Evolutionary conservation across 768 basidiomycete genomes (phyloP).

Genomic region (Piloderma croceum): DNA sequence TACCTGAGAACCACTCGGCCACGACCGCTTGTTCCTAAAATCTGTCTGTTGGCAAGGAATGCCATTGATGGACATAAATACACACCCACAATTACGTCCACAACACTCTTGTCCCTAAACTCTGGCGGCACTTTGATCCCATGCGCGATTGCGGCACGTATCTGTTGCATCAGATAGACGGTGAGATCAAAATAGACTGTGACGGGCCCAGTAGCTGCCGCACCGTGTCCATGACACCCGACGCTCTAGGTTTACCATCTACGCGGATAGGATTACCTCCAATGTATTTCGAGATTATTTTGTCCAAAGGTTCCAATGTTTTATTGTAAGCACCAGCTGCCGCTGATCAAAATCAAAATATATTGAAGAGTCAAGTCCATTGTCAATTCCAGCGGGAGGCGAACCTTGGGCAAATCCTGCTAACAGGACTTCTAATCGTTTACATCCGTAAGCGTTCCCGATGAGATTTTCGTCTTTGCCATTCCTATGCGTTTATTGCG

Average conservation of each 20-base stretch:
- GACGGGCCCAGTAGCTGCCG: conserved; percentile 8
- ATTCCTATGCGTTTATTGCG: conserved; percentile 43
- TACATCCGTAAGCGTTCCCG: conserved; percentile 65
- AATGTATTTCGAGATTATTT: conserved; percentile 62
- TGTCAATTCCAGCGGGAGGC: no score
- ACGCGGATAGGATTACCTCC: conserved; percentile 64
- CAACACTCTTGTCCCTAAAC: conserved; percentile 57
- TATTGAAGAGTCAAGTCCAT: background rate
- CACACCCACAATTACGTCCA: conserved; percentile 51
- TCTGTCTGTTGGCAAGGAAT: background rate
- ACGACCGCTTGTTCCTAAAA: conserved; percentile 65
- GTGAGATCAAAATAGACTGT: background rate
- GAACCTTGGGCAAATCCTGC: conserved; percentile 62
- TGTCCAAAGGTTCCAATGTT: conserved; percentile 55
- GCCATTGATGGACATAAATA: no score
- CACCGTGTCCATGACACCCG: conserved; percentile 71
- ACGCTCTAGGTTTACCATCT: conserved; percentile 71
- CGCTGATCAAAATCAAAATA: conserved; percentile 32
- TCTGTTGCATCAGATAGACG: conserved; percentile 28
- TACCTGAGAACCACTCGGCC: conserved; percentile 74
- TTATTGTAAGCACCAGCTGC: conserved; percentile 62
- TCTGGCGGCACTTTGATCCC: conserved; percentile 66
- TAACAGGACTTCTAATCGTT: conserved; percentile 57
- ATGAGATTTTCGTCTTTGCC: conserved; percentile 65
- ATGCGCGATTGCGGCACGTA: conserved; percentile 66